Percentiles rank a stretch among this genome's conserved stretches.
These are phyloP conservation scores for Phytophthora pseudosyringae DNA, from an alignment of 352 stramenopile species.

Conservation along the genomic window DNA sequence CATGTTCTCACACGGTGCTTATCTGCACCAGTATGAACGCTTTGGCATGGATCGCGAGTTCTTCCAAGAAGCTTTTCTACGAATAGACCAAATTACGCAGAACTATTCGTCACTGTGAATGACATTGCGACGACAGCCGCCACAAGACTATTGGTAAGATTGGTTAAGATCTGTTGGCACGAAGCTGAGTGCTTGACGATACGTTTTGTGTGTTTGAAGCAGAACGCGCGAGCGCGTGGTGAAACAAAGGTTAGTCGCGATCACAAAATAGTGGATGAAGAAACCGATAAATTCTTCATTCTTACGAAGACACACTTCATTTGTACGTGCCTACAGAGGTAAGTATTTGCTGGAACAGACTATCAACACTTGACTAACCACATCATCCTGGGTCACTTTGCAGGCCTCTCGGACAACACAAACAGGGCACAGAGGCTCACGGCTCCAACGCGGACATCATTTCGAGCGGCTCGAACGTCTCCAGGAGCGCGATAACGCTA, in stretches of 20 bases:
- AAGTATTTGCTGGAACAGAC: slow-evolving; percentile 33
- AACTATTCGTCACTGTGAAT: slow-evolving; percentile 54
- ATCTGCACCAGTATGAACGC: slow-evolving; percentile 70
- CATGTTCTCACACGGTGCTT: slow-evolving; percentile 72
- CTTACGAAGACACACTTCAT: slow-evolving; percentile 34
- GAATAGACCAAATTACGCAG: slow-evolving; percentile 74
- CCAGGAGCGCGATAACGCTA: slow-evolving; percentile 42
- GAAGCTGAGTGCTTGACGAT: neutral
- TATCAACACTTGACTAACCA: slow-evolving; percentile 41
- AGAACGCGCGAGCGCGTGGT: neutral
- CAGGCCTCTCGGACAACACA: slow-evolving; percentile 34
- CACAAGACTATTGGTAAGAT: neutral
- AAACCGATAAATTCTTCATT: slow-evolving; percentile 31
- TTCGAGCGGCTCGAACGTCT: slow-evolving; percentile 49
- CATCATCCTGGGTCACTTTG: slow-evolving; percentile 20
- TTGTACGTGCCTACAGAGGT: slow-evolving; percentile 33
- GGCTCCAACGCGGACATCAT: slow-evolving; percentile 37
- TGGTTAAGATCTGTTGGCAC: neutral
- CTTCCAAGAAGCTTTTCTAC: slow-evolving; percentile 71
- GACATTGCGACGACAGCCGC: neutral
- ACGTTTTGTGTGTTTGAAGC: neutral
- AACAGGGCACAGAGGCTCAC: slow-evolving; percentile 16
- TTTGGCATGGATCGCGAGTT: slow-evolving; percentile 62
- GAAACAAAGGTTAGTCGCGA: neutral
- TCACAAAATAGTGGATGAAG: slow-evolving; percentile 8